Evolutionary conservation across 768 basidiomycete genomes (phyloP), one percentile per base, ranked within the genome.

Genomic region (Exsudoporus frostii): DNA sequence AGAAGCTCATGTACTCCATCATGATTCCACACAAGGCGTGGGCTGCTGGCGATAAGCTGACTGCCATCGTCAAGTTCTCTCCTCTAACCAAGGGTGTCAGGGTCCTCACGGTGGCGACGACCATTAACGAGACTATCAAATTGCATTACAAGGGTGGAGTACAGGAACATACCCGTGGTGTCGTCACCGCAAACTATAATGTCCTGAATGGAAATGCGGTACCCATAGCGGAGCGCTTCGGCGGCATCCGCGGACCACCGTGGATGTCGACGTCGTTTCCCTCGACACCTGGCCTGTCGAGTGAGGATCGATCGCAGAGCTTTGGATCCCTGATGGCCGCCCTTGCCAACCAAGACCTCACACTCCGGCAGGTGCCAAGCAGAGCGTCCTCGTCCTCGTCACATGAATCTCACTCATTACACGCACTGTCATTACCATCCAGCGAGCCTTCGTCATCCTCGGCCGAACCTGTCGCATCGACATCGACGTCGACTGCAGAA

Each of bases 11-110:
- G 94, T 98, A 96, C 69, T 86, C 88, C 6, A 82, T 92, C 65
- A 89, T 93, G 74, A 71, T 98, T 30, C 95, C 95, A 0, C 93
- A 96, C 78, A 96, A 95, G 66, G 96, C 95, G 0, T 98, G 90
- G 85, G 91, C 93, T 0, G 89, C 86, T 0, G 95, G 94, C 7
- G 94, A 98, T 70, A 79, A 78, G 10, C 73, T 97, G 51, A 86
- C 88, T 0, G 86, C 91, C 0, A 73, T 87, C 13, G 80, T 92
- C 69, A 97, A 96, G 67, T 90, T 97, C 66, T 84, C 84, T 32
- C 94, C 96, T 0, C 73, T 97, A 20, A 74, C 78, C 36, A 98
- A 98, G 69, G 96, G 96, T 8, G 85, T 88, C 6, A 74, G 77
- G 42, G 85, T 98, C 17, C 70, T 83, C 6, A 79, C 71, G 42